These are phyloP conservation scores for Catenaria anguillulae DNA, from an alignment of 371 early-diverging fungal genomes.

Conservation along the genomic window DNA sequence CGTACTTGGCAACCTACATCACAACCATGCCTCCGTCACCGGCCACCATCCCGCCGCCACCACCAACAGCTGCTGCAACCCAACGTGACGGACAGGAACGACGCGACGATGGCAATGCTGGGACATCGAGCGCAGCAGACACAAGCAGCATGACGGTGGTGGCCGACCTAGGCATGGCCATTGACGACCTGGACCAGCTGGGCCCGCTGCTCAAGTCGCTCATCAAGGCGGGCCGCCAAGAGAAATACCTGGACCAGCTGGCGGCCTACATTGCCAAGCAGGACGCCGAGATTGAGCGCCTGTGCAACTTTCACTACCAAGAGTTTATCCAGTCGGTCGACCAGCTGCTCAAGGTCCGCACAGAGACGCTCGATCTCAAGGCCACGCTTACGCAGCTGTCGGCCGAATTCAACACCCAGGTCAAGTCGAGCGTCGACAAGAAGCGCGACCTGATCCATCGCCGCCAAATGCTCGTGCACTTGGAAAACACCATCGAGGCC, in stretches of 20 bases:
- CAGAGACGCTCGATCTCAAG: slow-evolving; percentile 67
- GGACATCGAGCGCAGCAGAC: too few species aligned
- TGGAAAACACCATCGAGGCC: slow-evolving; percentile 69
- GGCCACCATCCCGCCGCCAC: too few species aligned
- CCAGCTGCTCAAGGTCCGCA: slow-evolving; percentile 81
- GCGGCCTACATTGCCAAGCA: slow-evolving; percentile 61
- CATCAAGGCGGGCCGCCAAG: slow-evolving; percentile 67
- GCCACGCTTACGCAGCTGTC: slow-evolving; percentile 72
- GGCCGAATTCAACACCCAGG: slow-evolving; percentile 63
- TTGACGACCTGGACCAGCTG: slow-evolving; percentile 52
- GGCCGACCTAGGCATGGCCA: too few species aligned
- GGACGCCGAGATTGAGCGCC: slow-evolving; percentile 91
- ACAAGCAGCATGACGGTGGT: too few species aligned
- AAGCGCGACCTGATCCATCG: slow-evolving; percentile 65
- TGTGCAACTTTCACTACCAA: slow-evolving; percentile 89
- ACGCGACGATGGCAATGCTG: too few species aligned
- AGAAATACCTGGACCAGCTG: slow-evolving; percentile 73
- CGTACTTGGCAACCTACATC: too few species aligned
- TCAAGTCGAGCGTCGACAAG: slow-evolving; percentile 56
- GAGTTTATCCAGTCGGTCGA: slow-evolving; percentile 94
- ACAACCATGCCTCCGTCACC: too few species aligned
- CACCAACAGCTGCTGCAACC: too few species aligned
- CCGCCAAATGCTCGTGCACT: slow-evolving; percentile 65
- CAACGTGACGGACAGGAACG: too few species aligned
- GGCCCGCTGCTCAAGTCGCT: slow-evolving; percentile 82